Base-by-base conservation (phyloP, 1,284 basidiomycete genomes). In the Pseudozyma sp. region DNA sequence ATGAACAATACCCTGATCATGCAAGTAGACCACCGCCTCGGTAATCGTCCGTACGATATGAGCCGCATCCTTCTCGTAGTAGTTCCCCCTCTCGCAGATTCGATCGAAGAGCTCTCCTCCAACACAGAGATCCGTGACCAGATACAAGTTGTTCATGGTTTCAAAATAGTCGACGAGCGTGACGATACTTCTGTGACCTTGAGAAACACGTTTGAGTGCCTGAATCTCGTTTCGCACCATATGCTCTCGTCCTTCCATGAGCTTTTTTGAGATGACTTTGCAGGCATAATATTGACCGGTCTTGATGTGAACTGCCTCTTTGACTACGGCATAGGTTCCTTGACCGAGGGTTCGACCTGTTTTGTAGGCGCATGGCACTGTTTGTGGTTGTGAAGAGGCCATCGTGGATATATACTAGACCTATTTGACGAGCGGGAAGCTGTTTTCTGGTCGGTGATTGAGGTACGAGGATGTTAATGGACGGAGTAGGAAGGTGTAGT, bases 41-140 rank as follows among this genome's bases (percentile, higher is more conserved):
- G 93, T 89, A 82, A 98, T 92, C 6, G 92, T 95, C 54, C 93
- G 90, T 14, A 99, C 89, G 55, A 99, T 91, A 57, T 89, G 90
- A 1, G 95, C 93, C 0, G 96, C 97, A 83, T 99, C 96, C 92
- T 91, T 90, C 86, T 98, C 95, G 85, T 94, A 95, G 86, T 97
- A 97, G 85, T 94, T 95, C 50, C 96, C 95, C 85, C 95, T 93
- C 31, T 95, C 94, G 84, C 96, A 99, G 88, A 99, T 99, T 54
- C 97, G 90, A 86, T 99, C 96, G 82, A 99, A 99, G 19, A 99
- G 90, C 86, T 99, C 96, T 47, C 96, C 97, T 53, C 96, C 96
- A 0, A 94, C 96, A 87, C 97, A 99, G 13, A 99, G 90, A 86
- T 97, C 96, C 84, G 97, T 97, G 77, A 93, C 92, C 66, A 99